Evolutionary conservation across 2,329 filamentous ascomycete genomes (phyloP), one percentile per base, ranked within the genome.

Genomic region (Rasamsonia emersonii): DNA sequence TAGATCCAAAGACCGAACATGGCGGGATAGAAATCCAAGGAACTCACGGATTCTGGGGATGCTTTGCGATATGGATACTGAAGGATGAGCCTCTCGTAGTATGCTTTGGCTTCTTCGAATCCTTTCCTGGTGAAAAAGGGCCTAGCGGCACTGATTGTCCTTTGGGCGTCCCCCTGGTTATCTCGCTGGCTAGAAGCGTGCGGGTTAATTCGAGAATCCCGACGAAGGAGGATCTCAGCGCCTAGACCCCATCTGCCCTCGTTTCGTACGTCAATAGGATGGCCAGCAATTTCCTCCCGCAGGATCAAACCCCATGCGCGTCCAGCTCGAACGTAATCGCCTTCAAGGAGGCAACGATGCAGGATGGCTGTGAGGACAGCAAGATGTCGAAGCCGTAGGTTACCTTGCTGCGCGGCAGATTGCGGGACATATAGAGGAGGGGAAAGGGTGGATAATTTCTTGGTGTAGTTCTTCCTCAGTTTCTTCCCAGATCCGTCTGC

Each of bases 1-100:
- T 85, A 88, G 31, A 94, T 72, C 73, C 91, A 89, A 27, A 86
- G 73, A 29, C 77, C 77, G 45, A 89, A 79, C 62, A 93, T 73
- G 9, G 82, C 81, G 9, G 83, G 78, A 61, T 86, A 88, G 53
- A 95, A 93, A 39, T 85, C 77, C 21, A 82, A 52, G 8, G 83
- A 77, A 42, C 75, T 81, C 24, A 79, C 60, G 3, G 67, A 61
- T 30, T 73, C 61, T 1, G 77, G 75, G 4, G 70, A 66, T 38
- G 67, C 65, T 46, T 74, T 68, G 45, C 78, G 74, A 64, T 81
- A 79, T 5, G 85, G 79, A 56, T 88, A 73, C 50, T 86, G 79
- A 43, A 86, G 68, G 30, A 89, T 82, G 38, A 95, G 67, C 17
- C 71, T 72, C 42, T 89, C 80, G 50, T 91, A 86, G 58, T 89